Evolutionary conservation across 352 stramenopile genomes (phyloP), one percentile per base, ranked within the genome.

Genomic region (Globisporangium splendens): DNA sequence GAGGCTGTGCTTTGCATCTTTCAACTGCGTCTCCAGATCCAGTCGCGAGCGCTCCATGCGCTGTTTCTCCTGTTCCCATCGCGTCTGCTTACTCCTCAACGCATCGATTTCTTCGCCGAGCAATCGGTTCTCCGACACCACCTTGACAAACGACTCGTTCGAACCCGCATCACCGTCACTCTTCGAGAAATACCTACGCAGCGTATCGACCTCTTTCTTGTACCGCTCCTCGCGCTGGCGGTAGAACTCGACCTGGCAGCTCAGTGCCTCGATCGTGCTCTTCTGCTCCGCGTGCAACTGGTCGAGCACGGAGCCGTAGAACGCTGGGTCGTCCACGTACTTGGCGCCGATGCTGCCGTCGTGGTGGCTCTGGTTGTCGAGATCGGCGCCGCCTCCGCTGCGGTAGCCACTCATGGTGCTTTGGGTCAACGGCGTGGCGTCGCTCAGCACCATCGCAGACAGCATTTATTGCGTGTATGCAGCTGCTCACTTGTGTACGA

Each of bases 211-310:
- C 65, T 91, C 82, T 61, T 88, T 76, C 24, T 73, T 81, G 42
- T 74, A 74, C 7, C 82, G 82, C 62, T 88, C 77, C 49, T 91
- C 82, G 18, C 79, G 77, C 48, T 89, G 77, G 21, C 82, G 79
- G 53, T 89, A 91, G 66, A 91, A 89, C 62, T 89, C 75, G 13
- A 91, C 78, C 58, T 91, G 82, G 55, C 75, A 83, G 12, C 73
- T 79, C 35, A 91, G 54, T 52, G 82, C 82, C 68, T 91, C 82
- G 68, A 91, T 91, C n/a, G 82, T 91, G 51, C 75, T 82, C 59
- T 88, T 88, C 61, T 91, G 82, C 54, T 91, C 82, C 49, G 82
- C 77, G 59, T 91, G 82, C 44, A 91, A 66, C 56, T 91, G 79
- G 64, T 91, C 82, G 55, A 89, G 50, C 53, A 85, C 80, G 8